Evolutionary conservation across 345 rosid species (phyloP).

Genomic region (Eutrema japonicum): DNA sequence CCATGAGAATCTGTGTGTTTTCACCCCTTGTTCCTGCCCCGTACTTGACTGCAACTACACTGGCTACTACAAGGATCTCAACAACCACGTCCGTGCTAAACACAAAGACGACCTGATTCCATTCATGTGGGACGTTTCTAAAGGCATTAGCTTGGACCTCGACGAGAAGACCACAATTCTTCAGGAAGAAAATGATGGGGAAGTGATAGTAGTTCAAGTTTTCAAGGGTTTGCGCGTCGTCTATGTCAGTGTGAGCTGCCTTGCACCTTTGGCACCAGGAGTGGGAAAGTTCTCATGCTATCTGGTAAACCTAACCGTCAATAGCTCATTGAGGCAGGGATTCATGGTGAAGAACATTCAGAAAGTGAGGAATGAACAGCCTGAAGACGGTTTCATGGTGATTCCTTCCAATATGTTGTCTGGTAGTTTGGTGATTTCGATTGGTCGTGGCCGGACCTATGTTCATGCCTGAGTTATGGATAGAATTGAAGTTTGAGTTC

Average conservation of each 20-base stretch:
- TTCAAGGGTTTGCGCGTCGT: constrained; percentile 37
- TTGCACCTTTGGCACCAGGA: constrained; percentile 28
- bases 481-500: constrained; percentile 1
- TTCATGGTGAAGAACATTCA: constrained; percentile 29
- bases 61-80: constrained; percentile 49
- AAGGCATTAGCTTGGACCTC: constrained; percentile 12
- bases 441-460: constrained; percentile 13
- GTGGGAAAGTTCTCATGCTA: constrained; percentile 17
- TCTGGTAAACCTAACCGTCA: neutral
- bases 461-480: neutral
- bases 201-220: constrained; percentile 43
- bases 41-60: constrained; percentile 46
- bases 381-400: constrained; percentile 19
- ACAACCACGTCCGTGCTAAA: constrained; percentile 44
- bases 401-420: constrained; percentile 27
- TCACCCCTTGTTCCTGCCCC: constrained; percentile 63
- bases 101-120: constrained; percentile 37
- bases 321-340: constrained; percentile 11
- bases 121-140: constrained; percentile 14
- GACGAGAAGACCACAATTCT: neutral
- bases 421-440: neutral
- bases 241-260: constrained; percentile 36
- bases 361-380: constrained; percentile 20
- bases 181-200: constrained; percentile 29
- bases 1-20: constrained; percentile 54